Evolutionary conservation across 176 grass and related monocot species (phyloP), one percentile per base, ranked within the genome.

Genomic region (Hordeum marinum): DNA sequence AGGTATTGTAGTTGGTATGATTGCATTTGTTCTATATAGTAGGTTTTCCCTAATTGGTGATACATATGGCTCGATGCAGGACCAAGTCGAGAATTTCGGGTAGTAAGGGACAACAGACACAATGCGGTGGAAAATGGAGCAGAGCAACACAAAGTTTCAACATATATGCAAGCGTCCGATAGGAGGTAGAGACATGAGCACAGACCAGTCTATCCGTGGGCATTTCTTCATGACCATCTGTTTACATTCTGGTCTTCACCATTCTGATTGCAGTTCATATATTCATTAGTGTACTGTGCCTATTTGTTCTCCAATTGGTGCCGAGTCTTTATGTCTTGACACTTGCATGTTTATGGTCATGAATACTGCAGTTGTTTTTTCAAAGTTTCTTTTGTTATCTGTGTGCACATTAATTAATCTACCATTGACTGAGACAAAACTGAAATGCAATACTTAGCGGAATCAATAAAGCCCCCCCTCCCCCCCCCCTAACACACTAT

Each of bases 101-200:
- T 95, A 73, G 93, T 95, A 50, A 95, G 88, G 80, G 93, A 90
- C 80, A 95, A 92, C 52, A 92, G 88, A 86, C 85, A 92, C 21
- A 82, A 63, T 85, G 62, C 63, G 21, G 20, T 61, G 31, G 83
- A 92, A 20, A 85, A 65, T 59, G 81, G 69, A 67, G 20, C 77
- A 79, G 90, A 86, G 67, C 74, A 79, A 35, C 72, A 82, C 54
- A 77, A 27, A 88, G 42, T 74, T 81, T 83, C 90, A 52, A 34
- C 75, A 72, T 81, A 77, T 84, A 54, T 46, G 39, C 57, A 86
- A 26, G 63, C 66, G 66, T 83, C 80, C 76, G 93, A 92, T 40
- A 87, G 78, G 83, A 95, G 90, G 88, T 92, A 8, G 8, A 76
- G 60, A 66, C 29, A 72, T 84, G 27, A 64, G 13, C 26, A 23